Evolutionary conservation across 2,329 filamentous ascomycete species (phyloP).

Genomic region (Fusarium palustre): DNA sequence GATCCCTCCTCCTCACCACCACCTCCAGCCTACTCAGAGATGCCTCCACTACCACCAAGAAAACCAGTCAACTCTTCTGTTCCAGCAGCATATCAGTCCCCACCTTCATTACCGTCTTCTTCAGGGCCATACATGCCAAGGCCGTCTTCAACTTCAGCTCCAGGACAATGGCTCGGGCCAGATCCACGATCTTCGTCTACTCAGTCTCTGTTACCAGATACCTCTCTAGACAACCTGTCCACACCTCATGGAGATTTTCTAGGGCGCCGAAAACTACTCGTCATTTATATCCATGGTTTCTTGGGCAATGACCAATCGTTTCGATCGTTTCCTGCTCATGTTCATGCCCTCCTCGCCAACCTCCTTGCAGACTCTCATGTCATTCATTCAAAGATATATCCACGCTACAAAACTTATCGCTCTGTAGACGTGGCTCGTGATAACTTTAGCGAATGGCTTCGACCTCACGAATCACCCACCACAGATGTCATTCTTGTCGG

Average conservation of each 20-base stretch:
- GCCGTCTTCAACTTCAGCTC: not conserved
- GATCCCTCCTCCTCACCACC: constrained; percentile 19
- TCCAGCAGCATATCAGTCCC: constrained; percentile 11
- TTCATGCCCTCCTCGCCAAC: constrained; percentile 78
- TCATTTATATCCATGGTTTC: constrained; percentile 91
- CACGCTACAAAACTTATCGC: constrained; percentile 80
- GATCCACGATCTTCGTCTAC: constrained; percentile 65
- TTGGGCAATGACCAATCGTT: constrained; percentile 91
- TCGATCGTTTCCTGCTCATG: constrained; percentile 85
- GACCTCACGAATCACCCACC: constrained; percentile 76
- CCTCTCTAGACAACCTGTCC: constrained; percentile 12
- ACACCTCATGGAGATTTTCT: constrained; percentile 14
- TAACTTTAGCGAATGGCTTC: constrained; percentile 85
- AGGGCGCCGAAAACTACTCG: constrained; percentile 69
- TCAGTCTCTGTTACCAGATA: constrained; percentile 55
- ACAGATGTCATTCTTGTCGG: constrained; percentile 87
- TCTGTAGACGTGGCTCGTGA: constrained; percentile 79
- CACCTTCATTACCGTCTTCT: constrained; percentile 9
- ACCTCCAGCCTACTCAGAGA: constrained; percentile 35
- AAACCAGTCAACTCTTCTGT: constrained; percentile 25
- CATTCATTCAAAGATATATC: constrained; percentile 88
- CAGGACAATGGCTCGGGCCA: constrained; percentile 38
- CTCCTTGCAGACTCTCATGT: constrained; percentile 78
- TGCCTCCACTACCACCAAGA: constrained; percentile 30
- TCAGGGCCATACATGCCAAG: constrained; percentile 7